Conservation (phyloP, 768 basidiomycete genomes). For the Panellus pusillus region DNA sequence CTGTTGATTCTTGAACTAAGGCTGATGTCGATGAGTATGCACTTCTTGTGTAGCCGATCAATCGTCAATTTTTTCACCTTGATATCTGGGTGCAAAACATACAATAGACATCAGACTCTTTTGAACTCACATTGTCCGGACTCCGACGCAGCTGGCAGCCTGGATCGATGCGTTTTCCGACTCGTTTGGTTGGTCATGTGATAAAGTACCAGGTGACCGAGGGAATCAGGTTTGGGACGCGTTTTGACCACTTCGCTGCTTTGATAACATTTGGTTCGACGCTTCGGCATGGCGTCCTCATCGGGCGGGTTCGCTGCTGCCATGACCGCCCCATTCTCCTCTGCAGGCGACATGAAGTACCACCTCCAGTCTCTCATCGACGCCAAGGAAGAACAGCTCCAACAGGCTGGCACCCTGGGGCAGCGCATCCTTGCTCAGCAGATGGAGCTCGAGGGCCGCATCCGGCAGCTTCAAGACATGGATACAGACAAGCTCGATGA, state of each 20-base stretch:
- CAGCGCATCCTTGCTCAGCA: slow-evolving; percentile 93
- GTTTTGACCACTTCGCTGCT: not conserved
- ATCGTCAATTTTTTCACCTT: too few species aligned
- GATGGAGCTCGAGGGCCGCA: slow-evolving; percentile 88
- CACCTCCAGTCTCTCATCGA: slow-evolving; percentile 74
- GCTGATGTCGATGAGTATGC: too few species aligned
- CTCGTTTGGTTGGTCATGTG: too few species aligned
- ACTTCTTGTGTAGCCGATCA: too few species aligned
- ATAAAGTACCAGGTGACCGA: not conserved
- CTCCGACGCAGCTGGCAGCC: too few species aligned
- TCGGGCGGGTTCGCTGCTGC: slow-evolving; percentile 18
- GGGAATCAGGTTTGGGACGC: not conserved
- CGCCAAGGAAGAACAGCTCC: slow-evolving; percentile 88
- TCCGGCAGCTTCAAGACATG: slow-evolving; percentile 75
- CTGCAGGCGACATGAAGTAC: slow-evolving; percentile 60
- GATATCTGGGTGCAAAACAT: too few species aligned
- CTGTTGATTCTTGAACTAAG: too few species aligned
- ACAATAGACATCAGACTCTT: too few species aligned
- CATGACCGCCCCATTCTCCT: slow-evolving; percentile 39
- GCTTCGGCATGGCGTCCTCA: slow-evolving; percentile 18
- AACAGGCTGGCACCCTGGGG: slow-evolving; percentile 88
- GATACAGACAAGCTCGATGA: slow-evolving; percentile 65
- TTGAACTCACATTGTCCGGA: too few species aligned
- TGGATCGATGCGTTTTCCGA: too few species aligned
- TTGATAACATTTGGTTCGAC: slow-evolving; percentile 2